phyloP scores from a whole-genome alignment of 768 basidiomycete genomes.

The Dioszegia crocea region DNA sequence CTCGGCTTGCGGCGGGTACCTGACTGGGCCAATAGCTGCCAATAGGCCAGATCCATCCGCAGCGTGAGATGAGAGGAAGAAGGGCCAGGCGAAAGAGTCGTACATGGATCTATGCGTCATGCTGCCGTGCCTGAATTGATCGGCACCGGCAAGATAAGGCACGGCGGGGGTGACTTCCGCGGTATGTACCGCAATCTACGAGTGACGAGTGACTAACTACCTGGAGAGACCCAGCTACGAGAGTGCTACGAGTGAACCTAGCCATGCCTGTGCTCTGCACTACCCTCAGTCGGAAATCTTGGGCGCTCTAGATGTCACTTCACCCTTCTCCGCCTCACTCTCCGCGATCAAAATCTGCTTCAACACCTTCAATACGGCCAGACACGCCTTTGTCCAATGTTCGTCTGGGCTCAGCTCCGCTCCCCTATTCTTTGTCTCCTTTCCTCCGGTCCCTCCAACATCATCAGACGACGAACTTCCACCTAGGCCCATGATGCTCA shows the following conservation, averaged over 20 bases:
- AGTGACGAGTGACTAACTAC: too few relatives aligned
- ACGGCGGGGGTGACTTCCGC: not conserved
- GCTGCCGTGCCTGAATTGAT: not conserved
- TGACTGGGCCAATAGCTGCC: not conserved
- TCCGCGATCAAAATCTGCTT: constrained; percentile 47
- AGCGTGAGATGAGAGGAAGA: too few relatives aligned
- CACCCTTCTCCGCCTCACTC: constrained; percentile 41
- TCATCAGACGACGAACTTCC: constrained; percentile 7
- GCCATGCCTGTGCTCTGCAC: too few relatives aligned
- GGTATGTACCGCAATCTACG: too few relatives aligned
- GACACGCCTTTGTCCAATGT: constrained; percentile 85
- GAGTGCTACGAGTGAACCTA: too few relatives aligned
- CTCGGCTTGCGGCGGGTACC: too few relatives aligned
- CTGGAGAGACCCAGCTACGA: too few relatives aligned
- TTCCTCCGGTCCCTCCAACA: not conserved
- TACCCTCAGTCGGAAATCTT: too few relatives aligned
- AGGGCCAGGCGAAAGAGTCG: too few relatives aligned
- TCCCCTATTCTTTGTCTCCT: constrained; percentile 6
- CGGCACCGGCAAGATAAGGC: too few relatives aligned
- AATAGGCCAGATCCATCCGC: too few relatives aligned
- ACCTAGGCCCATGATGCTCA: constrained; percentile 34
- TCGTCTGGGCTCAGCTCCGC: constrained; percentile 64
- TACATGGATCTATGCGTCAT: not conserved
- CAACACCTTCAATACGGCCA: constrained; percentile 65
- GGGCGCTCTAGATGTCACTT: constrained; percentile 1